phyloP scores from a whole-genome alignment of 169 alveolate genomes.

The Eimeria sp. region DNA sequence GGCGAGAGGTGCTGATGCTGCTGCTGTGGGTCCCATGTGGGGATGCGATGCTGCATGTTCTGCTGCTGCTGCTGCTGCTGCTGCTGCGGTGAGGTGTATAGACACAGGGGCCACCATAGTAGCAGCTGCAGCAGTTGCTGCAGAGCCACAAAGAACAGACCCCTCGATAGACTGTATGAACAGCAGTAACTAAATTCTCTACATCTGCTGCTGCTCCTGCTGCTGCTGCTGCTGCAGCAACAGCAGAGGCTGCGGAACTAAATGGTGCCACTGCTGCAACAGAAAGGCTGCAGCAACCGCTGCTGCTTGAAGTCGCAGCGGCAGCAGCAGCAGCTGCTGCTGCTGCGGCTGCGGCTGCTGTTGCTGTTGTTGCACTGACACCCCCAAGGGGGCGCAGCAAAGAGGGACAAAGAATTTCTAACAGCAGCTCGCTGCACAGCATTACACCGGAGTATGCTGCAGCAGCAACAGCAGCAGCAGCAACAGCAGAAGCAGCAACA shows the following conservation, averaged over 20 bases:
- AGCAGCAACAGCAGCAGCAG: not conserved
- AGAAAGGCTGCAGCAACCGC: not conserved
- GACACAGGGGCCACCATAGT: constrained; percentile 18
- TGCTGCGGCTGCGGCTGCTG: constrained; percentile 45
- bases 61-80: constrained; percentile 67
- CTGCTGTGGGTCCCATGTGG: constrained; percentile 3
- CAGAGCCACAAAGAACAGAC: constrained; percentile 16
- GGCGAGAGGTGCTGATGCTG: not conserved
- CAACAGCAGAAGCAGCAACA: not conserved
- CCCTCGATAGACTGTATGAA: not conserved
- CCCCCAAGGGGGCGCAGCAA: constrained; percentile 16
- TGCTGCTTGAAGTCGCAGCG: not conserved
- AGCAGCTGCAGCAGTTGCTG: constrained; percentile 60
- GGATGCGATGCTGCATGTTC: not conserved
- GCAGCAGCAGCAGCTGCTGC: constrained; percentile 47
- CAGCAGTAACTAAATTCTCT: constrained; percentile 1
- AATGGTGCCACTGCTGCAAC: not conserved
- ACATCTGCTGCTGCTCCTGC: constrained; percentile 51
- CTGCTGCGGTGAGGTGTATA: not conserved
- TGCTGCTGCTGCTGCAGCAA: constrained; percentile 16
- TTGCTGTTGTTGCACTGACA: not conserved
- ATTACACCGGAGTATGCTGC: constrained; percentile 15
- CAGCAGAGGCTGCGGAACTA: not conserved
- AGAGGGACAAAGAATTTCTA: constrained; percentile 12
- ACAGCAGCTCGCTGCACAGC: constrained; percentile 46